Evolutionary conservation across 352 stramenopile species (phyloP), one percentile per base, ranked within the genome.

Genomic region (Pythium aristosporum): DNA sequence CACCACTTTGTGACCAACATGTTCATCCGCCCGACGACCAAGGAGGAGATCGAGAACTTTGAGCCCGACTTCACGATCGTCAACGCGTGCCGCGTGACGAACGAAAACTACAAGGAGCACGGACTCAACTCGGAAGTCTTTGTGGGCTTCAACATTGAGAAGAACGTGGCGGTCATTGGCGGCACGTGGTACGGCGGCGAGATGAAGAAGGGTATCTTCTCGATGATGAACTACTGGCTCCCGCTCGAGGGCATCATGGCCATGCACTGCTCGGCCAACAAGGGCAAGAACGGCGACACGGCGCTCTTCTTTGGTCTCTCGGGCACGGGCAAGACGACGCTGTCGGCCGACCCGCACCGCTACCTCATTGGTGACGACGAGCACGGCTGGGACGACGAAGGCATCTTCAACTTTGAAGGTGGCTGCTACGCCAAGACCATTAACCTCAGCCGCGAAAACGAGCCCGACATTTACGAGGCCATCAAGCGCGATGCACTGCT

Each of bases 391-490:
- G 76, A 85, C 65, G 64, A 82, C 49, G 69, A 90, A 57, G 95
- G 96, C 61, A 85, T 99, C 56, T 99, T 98, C 80, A 98, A 99
- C 82, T 98, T 99, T 81, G 96, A 99, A 74, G 96, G 96, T 63
- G 96, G 96, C 34, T 99, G 96, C 80, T 99, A 99, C 76, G 96
- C 96, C 66, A 99, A 99, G 86, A 98, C 92, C 15, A 98, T 98
- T 71, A 92, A 98, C 67, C 77, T 99, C 47, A 85, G 69, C 50
- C 80, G 91, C 66, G 81, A 96, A 68, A 98, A 94, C 63, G 96
- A 99, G 68, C 95, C 96, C 15, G 92, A 98, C 57, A 99, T 99
- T 63, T 98, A 96, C 76, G 74, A 75, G 55, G 75, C 71, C 10
- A 82, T 82, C 61, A 62, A 67, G 49, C 74, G 46, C 18, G 65